Evolutionary conservation across 2,329 filamentous ascomycete species (phyloP).

Genomic region (Cladosporium phlei): DNA sequence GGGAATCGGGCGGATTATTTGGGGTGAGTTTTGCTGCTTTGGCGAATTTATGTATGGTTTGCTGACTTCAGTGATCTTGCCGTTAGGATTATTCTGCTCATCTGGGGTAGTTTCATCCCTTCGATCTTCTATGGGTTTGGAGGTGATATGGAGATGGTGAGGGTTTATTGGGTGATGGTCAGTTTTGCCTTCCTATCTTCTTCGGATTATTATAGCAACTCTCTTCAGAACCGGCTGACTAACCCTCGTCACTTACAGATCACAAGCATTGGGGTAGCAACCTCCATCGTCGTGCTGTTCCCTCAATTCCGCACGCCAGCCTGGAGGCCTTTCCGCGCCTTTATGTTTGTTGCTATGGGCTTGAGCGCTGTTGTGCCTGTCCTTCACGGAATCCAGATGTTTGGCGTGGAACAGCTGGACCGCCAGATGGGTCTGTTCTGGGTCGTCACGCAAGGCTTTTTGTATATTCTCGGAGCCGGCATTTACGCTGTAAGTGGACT

Average conservation of each 20-base stretch:
- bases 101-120: slow-evolving; percentile 86
- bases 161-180: slow-evolving; percentile 71
- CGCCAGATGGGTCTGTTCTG: slow-evolving; percentile 74
- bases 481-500: slow-evolving; percentile 68
- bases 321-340: slow-evolving; percentile 78
- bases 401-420: slow-evolving; percentile 63
- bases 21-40: slow-evolving; percentile 85
- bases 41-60: slow-evolving; percentile 67
- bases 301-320: slow-evolving; percentile 77
- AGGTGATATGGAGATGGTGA: slow-evolving; percentile 61
- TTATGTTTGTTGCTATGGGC: slow-evolving; percentile 86
- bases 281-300: slow-evolving; percentile 69
- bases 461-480: slow-evolving; percentile 82
- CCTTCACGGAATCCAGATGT: slow-evolving; percentile 65
- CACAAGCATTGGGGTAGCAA: slow-evolving; percentile 68
- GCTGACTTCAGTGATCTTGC: background rate
- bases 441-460: slow-evolving; percentile 70
- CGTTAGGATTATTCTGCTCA: slow-evolving; percentile 69
- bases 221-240: no score
- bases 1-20: slow-evolving; percentile 94
- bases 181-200: no score
- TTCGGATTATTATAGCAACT: no score
- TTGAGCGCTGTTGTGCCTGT: slow-evolving; percentile 79
- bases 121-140: slow-evolving; percentile 83
- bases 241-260: slow-evolving; percentile 66